Evolutionary conservation across 805 yeast species (phyloP).

Genomic region (Saccharomycopsis schoenii): DNA sequence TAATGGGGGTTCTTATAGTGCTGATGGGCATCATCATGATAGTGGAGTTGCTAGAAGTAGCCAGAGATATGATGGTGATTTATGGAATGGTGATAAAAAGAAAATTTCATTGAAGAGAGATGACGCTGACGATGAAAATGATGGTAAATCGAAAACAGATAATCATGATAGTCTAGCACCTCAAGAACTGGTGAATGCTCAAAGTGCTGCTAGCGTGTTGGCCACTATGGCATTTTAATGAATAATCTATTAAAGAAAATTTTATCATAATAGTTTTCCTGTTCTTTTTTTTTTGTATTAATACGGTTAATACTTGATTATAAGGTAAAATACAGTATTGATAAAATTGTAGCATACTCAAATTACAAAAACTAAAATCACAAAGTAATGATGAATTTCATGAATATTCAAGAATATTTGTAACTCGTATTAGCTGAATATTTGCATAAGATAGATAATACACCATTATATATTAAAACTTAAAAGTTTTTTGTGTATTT

Average conservation of each 20-base stretch:
- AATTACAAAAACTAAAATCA: no score
- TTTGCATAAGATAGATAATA: no score
- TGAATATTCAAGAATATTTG: no score
- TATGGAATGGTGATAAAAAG: constrained; percentile 45
- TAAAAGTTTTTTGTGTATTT: no score
- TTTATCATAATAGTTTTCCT: not conserved
- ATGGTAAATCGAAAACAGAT: not conserved
- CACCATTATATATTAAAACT: no score
- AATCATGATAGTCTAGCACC: not conserved
- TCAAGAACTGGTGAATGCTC: not conserved
- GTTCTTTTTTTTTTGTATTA: no score
- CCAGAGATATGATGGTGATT: constrained; percentile 43
- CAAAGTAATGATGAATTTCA: no score
- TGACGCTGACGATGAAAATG: constrained; percentile 1
- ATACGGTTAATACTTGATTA: not conserved
- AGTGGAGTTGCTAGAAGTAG: constrained; percentile 17
- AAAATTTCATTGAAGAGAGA: constrained; percentile 25
- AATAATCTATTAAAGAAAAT: not conserved
- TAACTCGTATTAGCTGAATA: no score
- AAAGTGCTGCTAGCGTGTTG: constrained; percentile 10
- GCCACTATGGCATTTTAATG: not conserved
- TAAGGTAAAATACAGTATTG: no score
- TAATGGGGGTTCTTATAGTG: constrained; percentile 68
- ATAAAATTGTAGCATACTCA: no score
- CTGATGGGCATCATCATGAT: constrained; percentile 51